A percentile compares a stretch with the other conserved stretches of the same genome.
Conservation (phyloP, 2,329 filamentous ascomycete genomes). For the Teratosphaeriaceae sp. region DNA sequence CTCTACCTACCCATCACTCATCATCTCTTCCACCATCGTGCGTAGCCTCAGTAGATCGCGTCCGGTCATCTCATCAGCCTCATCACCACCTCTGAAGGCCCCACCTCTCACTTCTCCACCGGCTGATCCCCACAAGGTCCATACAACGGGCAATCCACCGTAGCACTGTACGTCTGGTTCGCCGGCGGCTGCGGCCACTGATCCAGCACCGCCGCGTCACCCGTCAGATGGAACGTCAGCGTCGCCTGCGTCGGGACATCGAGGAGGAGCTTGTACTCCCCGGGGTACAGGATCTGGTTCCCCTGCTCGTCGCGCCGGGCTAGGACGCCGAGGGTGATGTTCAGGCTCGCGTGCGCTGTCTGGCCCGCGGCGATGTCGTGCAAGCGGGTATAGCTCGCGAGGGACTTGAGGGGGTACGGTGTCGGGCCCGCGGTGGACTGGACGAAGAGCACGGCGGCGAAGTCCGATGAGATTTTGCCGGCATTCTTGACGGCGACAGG, state of each 20-base stretch:
- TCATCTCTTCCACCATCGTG: too few species aligned
- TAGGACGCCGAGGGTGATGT: constrained; percentile 33
- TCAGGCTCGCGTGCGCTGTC: constrained; percentile 24
- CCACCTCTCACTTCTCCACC: background rate
- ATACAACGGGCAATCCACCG: constrained; percentile 1
- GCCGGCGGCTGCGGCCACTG: constrained; percentile 8
- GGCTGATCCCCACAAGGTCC: background rate
- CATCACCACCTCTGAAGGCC: too few species aligned
- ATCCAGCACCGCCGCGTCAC: constrained; percentile 5
- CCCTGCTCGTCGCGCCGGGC: constrained; percentile 33
- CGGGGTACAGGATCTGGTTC: constrained; percentile 35
- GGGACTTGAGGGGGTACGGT: constrained; percentile 48
- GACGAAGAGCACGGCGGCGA: constrained; percentile 47
- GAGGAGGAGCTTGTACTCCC: constrained; percentile 35
- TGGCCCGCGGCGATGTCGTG: constrained; percentile 21
- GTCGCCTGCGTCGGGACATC: constrained; percentile 35
- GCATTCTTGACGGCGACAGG: constrained; percentile 44
- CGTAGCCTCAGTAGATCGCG: too few species aligned
- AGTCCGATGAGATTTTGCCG: constrained; percentile 44
- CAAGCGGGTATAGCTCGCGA: constrained; percentile 47
- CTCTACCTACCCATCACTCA: too few species aligned
- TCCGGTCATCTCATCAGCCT: too few species aligned
- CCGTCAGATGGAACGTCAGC: constrained; percentile 10
- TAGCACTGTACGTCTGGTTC: constrained; percentile 2
- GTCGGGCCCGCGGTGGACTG: constrained; percentile 41